phyloP scores from a whole-genome alignment of 202 grass and related monocot genomes.

The Hordeum pubiflorum region DNA sequence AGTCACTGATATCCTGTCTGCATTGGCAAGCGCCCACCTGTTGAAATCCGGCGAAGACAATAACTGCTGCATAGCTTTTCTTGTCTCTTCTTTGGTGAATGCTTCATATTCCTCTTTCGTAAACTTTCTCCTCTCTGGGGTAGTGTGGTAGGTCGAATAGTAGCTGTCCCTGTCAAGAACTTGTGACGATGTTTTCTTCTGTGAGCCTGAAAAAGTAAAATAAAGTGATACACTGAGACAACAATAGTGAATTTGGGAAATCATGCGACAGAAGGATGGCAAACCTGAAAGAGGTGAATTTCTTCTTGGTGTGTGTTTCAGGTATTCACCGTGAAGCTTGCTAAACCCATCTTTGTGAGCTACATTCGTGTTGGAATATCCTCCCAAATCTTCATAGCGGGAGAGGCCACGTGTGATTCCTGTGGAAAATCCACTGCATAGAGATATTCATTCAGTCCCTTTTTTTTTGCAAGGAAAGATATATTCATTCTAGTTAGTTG shows the following conservation, averaged over 20 bases:
- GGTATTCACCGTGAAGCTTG: conserved; percentile 31
- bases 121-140: conserved; percentile 54
- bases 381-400: conserved; percentile 19
- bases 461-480: background rate
- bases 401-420: conserved; percentile 5
- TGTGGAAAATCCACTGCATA: conserved; percentile 31
- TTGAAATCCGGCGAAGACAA: conserved; percentile 70
- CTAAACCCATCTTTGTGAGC: conserved; percentile 27
- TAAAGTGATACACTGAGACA: conserved; percentile 1
- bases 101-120: conserved; percentile 65
- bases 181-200: conserved; percentile 9
- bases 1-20: conserved; percentile 56
- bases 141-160: conserved; percentile 72
- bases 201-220: conserved; percentile 33
- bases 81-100: conserved; percentile 69
- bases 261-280: background rate
- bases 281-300: conserved; percentile 42
- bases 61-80: conserved; percentile 52
- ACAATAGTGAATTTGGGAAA: background rate
- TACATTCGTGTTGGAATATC: conserved; percentile 41
- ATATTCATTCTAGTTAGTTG: background rate
- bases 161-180: conserved; percentile 36
- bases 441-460: background rate
- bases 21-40: conserved; percentile 65
- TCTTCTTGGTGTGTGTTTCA: conserved; percentile 26